phyloP scores from a whole-genome alignment of 2,329 filamentous ascomycete species.

The Talaromyces sp. region DNA sequence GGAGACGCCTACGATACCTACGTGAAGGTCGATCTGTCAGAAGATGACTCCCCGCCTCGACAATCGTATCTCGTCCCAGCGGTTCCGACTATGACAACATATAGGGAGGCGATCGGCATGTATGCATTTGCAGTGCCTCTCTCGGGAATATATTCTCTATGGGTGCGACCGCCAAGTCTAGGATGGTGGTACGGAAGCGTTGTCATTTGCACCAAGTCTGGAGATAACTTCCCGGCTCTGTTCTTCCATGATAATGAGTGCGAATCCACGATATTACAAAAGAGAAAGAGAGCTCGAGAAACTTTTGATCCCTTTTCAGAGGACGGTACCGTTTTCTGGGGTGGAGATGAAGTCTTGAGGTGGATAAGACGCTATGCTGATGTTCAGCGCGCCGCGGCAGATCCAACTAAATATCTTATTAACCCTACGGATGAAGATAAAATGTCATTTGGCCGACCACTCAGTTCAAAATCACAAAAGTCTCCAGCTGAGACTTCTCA shows the following conservation, averaged over 20 bases:
- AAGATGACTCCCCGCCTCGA: conserved; percentile 71
- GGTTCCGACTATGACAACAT: conserved; percentile 76
- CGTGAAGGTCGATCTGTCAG: conserved; percentile 87
- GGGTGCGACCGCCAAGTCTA: conserved; percentile 83
- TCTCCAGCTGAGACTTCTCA: conserved; percentile 27
- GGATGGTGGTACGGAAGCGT: conserved; percentile 99
- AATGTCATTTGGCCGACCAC: conserved; percentile 61
- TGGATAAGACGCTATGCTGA: conserved; percentile 82
- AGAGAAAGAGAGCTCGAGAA: conserved; percentile 76
- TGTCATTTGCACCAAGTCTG: conserved; percentile 83
- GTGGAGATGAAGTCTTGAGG: conserved; percentile 85
- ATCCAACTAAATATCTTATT: conserved; percentile 85
- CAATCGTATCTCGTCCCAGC: conserved; percentile 89
- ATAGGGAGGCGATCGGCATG: conserved; percentile 63
- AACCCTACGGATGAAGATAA: conserved; percentile 83
- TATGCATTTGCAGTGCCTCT: conserved; percentile 92
- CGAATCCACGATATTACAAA: conserved; percentile 88
- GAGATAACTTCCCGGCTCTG: conserved; percentile 88
- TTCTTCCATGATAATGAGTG: conserved; percentile 99
- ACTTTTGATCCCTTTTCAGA: conserved; percentile 87
- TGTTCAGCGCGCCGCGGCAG: conserved; percentile 76
- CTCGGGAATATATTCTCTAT: conserved; percentile 80
- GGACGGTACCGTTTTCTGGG: conserved; percentile 82
- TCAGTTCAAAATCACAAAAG: conserved; percentile 40
- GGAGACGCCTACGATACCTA: conserved; percentile 84